A percentile compares a stretch with the other conserved stretches of the same genome.
Conservation (phyloP, 108 stramenopile genomes). For the Aurantiochytrium sp. region DNA sequence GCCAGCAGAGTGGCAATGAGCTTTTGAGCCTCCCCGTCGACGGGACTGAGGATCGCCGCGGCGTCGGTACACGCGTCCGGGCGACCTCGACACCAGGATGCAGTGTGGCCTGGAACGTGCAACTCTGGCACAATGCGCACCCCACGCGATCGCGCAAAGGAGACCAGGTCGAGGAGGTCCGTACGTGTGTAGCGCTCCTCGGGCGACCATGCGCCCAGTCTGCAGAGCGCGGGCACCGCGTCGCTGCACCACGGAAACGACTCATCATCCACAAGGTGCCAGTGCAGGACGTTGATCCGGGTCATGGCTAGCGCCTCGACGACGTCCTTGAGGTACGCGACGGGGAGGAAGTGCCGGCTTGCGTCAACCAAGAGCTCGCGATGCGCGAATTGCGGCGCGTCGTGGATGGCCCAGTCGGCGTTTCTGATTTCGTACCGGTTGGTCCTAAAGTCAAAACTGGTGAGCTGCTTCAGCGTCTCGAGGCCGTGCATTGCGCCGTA, state of each 20-base stretch:
- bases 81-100: constrained; percentile 37
- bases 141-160: constrained; percentile 55
- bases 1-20: neutral
- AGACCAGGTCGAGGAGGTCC: constrained; percentile 57
- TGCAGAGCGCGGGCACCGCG: constrained; percentile 19
- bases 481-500: constrained; percentile 60
- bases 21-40: constrained; percentile 14
- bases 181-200: constrained; percentile 48
- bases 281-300: constrained; percentile 74
- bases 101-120: constrained; percentile 70
- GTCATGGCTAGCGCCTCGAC: constrained; percentile 63
- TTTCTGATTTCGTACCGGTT: constrained; percentile 25
- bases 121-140: constrained; percentile 69
- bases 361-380: constrained; percentile 76
- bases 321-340: constrained; percentile 55
- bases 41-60: neutral
- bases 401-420: constrained; percentile 48
- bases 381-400: constrained; percentile 60
- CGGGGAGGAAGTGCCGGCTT: constrained; percentile 67
- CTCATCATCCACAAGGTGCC: constrained; percentile 67
- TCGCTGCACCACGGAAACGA: constrained; percentile 52
- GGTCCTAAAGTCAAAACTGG: constrained; percentile 35
- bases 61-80: constrained; percentile 37
- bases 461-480: constrained; percentile 63
- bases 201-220: constrained; percentile 15